Evolutionary conservation across 768 basidiomycete species (phyloP).

Genomic region (Mycena alexandri): DNA sequence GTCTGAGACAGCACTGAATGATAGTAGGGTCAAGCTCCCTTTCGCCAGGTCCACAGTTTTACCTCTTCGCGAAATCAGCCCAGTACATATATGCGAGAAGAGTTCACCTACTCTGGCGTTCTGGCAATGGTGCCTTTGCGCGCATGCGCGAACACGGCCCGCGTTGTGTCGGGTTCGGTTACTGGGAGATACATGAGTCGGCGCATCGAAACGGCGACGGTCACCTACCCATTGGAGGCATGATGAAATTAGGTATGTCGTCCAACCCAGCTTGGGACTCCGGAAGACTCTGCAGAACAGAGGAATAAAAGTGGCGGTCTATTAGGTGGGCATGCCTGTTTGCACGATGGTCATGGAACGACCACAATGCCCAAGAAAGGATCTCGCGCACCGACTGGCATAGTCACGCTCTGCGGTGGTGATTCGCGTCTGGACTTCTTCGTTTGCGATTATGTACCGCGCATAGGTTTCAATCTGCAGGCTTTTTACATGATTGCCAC

Average conservation of each 20-base stretch:
- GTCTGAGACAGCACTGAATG: conserved; percentile 82
- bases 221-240: conserved; percentile 80
- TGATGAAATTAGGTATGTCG: conserved; percentile 72
- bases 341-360: background rate
- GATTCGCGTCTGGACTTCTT: conserved; percentile 79
- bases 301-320: conserved; percentile 82
- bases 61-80: conserved; percentile 61
- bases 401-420: conserved; percentile 88
- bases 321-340: conserved; percentile 80
- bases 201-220: background rate
- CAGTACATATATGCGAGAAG: background rate
- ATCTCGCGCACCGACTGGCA: conserved; percentile 70
- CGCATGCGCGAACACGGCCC: conserved; percentile 74
- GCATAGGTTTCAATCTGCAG: conserved; percentile 89
- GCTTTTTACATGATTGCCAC: conserved; percentile 42
- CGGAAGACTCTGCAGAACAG: conserved; percentile 88
- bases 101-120: conserved; percentile 69
- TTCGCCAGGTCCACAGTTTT: conserved; percentile 79
- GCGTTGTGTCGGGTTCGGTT: conserved; percentile 35
- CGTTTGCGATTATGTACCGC: conserved; percentile 78
- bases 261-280: conserved; percentile 82
- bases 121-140: conserved; percentile 42
- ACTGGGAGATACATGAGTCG: conserved; percentile 21
- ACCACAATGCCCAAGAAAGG: background rate
- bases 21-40: conserved; percentile 85